Conservation (phyloP, 805 yeast genomes). For the Teunomyces kruisii region DNA sequence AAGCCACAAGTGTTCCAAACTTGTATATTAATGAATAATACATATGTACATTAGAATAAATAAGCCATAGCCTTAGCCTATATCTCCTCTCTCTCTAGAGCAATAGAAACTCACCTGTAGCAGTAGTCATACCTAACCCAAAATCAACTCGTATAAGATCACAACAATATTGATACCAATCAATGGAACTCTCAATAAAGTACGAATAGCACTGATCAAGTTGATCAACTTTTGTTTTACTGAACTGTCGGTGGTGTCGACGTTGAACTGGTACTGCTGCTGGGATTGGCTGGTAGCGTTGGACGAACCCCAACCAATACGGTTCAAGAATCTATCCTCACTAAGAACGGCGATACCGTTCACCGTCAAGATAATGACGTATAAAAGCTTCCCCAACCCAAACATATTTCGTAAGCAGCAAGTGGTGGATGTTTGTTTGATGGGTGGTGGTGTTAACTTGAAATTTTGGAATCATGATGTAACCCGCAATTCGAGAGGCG, state of each 20-base stretch:
- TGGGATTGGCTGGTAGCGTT: constrained; percentile 15
- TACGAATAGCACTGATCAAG: constrained; percentile 71
- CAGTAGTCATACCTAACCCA: constrained; percentile 46
- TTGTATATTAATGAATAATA: constrained; percentile 5
- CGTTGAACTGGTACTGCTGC: constrained; percentile 41
- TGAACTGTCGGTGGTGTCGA: constrained; percentile 37
- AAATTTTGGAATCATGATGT: neutral
- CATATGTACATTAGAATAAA: constrained; percentile 5
- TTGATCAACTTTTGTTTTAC: constrained; percentile 61
- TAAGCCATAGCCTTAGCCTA: constrained; percentile 2
- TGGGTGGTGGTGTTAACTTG: neutral
- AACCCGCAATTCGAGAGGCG: neutral
- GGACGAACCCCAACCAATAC: constrained; percentile 45
- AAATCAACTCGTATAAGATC: constrained; percentile 65
- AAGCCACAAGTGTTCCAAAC: neutral
- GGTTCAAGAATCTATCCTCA: constrained; percentile 74
- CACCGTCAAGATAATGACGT: constrained; percentile 57
- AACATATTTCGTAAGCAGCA: constrained; percentile 38
- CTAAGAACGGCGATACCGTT: constrained; percentile 77
- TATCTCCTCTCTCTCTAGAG: neutral
- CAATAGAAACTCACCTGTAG: neutral
- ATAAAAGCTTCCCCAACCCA: constrained; percentile 60
- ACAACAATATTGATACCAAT: constrained; percentile 66
- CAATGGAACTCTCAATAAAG: constrained; percentile 71
- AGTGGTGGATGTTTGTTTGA: neutral